These are phyloP conservation scores for Fusarium drepaniforme DNA, from an alignment of 2,329 filamentous ascomycete genomes.

Conservation along the genomic window DNA sequence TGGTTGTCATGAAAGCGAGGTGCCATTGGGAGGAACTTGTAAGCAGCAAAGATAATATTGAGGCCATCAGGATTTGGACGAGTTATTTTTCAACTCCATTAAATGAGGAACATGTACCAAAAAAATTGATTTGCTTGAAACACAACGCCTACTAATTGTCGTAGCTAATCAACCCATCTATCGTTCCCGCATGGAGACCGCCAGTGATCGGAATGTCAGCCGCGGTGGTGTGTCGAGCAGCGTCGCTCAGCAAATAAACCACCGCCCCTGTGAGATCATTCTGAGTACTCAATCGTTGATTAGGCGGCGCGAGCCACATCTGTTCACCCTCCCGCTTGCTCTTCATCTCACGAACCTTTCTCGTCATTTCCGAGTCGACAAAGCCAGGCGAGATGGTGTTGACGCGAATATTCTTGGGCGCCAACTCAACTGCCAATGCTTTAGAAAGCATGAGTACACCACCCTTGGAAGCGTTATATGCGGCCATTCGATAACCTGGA, in stretches of 20 bases:
- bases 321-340: conserved; percentile 50
- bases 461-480: conserved; percentile 59
- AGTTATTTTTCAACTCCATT: neutral
- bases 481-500: conserved; percentile 47
- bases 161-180: conserved; percentile 52
- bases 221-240: conserved; percentile 56
- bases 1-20: neutral
- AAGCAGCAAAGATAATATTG: neutral
- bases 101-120: neutral
- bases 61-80: neutral
- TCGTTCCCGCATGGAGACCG: conserved; percentile 55
- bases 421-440: conserved; percentile 53
- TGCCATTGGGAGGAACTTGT: neutral
- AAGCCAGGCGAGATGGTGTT: conserved; percentile 56
- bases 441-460: conserved; percentile 55
- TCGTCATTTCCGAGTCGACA: conserved; percentile 52
- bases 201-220: conserved; percentile 60
- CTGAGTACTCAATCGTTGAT: conserved; percentile 54
- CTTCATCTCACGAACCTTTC: conserved; percentile 47
- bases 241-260: conserved; percentile 59
- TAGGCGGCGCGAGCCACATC: conserved; percentile 54
- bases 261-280: conserved; percentile 58
- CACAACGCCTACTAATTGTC: conserved; percentile 20
- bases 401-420: conserved; percentile 50
- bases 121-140: neutral